Evolutionary conservation across 192 early-diverging fungal genomes (phyloP).

Genomic region (Rhizoclosmatium globosum): DNA sequence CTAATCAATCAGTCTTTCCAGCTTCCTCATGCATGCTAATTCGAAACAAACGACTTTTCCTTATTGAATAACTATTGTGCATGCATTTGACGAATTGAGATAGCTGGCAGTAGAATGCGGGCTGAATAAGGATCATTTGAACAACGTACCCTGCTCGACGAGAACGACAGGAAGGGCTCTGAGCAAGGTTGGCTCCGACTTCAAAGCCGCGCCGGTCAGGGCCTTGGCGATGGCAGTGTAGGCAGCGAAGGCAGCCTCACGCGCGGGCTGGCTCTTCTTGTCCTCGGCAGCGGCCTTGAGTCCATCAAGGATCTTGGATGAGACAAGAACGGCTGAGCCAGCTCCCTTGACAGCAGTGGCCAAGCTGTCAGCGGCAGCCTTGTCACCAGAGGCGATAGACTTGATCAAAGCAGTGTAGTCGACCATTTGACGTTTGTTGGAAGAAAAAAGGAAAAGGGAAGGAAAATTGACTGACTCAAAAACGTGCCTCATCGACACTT

Average conservation of each 20-base stretch:
- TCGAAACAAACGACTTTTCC: too few relatives aligned
- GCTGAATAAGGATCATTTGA: background rate
- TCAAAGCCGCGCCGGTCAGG: conserved; percentile 60
- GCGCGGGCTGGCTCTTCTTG: conserved; percentile 74
- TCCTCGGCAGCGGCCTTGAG: conserved; percentile 66
- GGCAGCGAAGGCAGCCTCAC: conserved; percentile 69
- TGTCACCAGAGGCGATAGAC: too few relatives aligned
- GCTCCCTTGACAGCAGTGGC: conserved; percentile 65
- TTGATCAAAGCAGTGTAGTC: conserved; percentile 10
- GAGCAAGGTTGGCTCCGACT: conserved; percentile 72
- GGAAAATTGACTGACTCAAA: background rate
- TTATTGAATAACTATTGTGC: background rate
- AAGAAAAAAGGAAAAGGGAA: conserved; percentile 24
- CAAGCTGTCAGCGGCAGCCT: conserved; percentile 64
- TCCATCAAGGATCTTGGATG: conserved; percentile 65
- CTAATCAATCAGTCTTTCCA: too few relatives aligned
- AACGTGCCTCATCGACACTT: background rate
- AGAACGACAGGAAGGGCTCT: conserved; percentile 69
- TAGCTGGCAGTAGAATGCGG: background rate
- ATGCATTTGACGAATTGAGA: background rate
- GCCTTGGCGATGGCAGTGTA: conserved; percentile 64
- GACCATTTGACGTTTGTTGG: conserved; percentile 11
- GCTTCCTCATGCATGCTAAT: too few relatives aligned
- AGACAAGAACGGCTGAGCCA: conserved; percentile 62
- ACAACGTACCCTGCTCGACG: conserved; percentile 50